These are phyloP conservation scores for Oryza coarctata DNA, from an alignment of 176 grass and related monocot species.

Conservation along the genomic window DNA sequence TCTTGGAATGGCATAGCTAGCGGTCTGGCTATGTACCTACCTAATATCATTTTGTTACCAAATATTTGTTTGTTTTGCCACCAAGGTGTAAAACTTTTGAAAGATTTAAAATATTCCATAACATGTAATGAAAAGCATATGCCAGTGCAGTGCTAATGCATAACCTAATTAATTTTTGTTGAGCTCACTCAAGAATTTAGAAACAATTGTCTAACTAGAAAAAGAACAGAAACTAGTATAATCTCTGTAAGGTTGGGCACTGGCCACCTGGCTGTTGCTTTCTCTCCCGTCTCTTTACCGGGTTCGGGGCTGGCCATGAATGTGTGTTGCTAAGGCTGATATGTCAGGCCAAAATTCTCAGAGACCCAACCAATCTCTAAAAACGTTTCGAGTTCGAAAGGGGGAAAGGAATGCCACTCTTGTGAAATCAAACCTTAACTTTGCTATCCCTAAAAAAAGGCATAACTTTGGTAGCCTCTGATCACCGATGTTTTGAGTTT, in stretches of 20 bases:
- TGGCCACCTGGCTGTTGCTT: neutral
- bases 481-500: neutral
- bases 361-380: neutral
- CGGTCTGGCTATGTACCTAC: too few species aligned
- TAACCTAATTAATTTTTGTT: neutral
- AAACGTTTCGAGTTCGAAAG: neutral
- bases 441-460: neutral
- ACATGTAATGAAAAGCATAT: too few species aligned
- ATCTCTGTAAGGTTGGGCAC: neutral
- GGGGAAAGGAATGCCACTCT: neutral
- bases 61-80: too few species aligned
- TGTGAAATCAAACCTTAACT: neutral
- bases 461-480: neutral
- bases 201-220: neutral
- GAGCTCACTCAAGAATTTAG: neutral
- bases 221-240: neutral
- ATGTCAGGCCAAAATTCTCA: neutral
- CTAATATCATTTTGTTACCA: too few species aligned
- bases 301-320: neutral
- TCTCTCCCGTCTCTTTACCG: neutral
- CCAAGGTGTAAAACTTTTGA: too few species aligned
- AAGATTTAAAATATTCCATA: too few species aligned
- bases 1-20: too few species aligned
- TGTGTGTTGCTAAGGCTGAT: neutral
- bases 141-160: neutral